These are phyloP conservation scores for Malania oleifera DNA, from an alignment of 164 flowering plant genomes.

Conservation along the genomic window DNA sequence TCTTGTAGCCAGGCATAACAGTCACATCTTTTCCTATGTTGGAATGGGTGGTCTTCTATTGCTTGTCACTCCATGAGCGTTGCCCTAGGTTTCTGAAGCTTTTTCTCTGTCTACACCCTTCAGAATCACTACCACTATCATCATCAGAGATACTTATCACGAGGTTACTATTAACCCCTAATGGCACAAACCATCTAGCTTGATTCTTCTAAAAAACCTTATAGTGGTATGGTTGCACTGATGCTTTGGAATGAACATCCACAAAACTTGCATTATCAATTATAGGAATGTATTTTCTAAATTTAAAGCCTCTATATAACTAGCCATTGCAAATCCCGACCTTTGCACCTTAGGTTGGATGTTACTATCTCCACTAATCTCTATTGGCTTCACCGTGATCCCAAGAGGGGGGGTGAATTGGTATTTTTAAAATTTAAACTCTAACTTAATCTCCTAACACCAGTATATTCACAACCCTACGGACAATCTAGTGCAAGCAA, in stretches of 20 bases:
- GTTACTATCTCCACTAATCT: slow-evolving; percentile 9
- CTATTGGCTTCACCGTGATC: too few species aligned
- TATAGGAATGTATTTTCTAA: slow-evolving; percentile 22
- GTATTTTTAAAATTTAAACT: too few species aligned
- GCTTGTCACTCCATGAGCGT: slow-evolving; percentile 9
- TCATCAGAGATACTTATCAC: slow-evolving; percentile 81
- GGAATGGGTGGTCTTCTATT: slow-evolving; percentile 26
- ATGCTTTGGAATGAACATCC: slow-evolving; percentile 14
- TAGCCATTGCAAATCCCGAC: too few species aligned
- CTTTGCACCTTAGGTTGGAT: background rate
- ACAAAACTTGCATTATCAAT: slow-evolving; percentile 17
- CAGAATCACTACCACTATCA: slow-evolving; percentile 70
- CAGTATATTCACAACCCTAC: too few species aligned
- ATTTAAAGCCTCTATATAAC: too few species aligned
- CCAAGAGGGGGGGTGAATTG: too few species aligned
- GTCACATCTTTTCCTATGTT: slow-evolving; percentile 22
- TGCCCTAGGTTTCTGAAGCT: slow-evolving; percentile 20
- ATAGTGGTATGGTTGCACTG: slow-evolving; percentile 17
- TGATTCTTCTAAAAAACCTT: slow-evolving; percentile 28
- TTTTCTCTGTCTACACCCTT: slow-evolving; percentile 27
- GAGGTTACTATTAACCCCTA: slow-evolving; percentile 32
- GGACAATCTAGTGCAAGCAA: too few species aligned
- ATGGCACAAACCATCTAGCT: slow-evolving; percentile 24
- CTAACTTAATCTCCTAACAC: too few species aligned
- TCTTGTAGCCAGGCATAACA: slow-evolving; percentile 14